Evolutionary conservation across 768 basidiomycete species (phyloP).

Genomic region (Agaricus subrufescens): DNA sequence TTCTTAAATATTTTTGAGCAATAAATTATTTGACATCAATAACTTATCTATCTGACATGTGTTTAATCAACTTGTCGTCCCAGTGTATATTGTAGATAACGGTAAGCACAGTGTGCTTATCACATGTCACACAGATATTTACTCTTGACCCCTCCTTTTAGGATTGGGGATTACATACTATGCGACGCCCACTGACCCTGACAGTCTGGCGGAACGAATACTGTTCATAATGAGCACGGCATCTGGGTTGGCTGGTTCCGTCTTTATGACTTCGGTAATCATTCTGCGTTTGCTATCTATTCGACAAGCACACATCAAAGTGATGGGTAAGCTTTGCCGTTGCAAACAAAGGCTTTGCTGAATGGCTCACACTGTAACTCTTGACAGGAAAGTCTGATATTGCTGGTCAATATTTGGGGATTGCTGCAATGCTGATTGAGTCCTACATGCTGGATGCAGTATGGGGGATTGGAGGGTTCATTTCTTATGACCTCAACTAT

Average conservation of each 20-base stretch:
- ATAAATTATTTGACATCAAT: too few species aligned
- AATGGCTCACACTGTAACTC: too few species aligned
- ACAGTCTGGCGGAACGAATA: neutral
- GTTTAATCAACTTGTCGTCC: too few species aligned
- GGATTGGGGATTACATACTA: too few species aligned
- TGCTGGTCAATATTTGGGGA: neutral
- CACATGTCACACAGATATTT: too few species aligned
- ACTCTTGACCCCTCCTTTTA: too few species aligned
- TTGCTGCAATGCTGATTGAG: neutral
- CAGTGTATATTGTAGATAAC: too few species aligned
- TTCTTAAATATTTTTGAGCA: too few species aligned
- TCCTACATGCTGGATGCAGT: conserved; percentile 1
- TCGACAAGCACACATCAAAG: neutral
- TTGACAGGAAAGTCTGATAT: neutral
- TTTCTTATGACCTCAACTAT: neutral
- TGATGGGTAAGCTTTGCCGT: neutral
- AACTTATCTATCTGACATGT: too few species aligned
- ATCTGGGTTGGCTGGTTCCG: neutral
- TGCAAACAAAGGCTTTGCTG: neutral
- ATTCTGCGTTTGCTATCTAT: neutral
- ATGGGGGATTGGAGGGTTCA: neutral
- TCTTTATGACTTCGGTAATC: neutral
- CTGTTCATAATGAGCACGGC: neutral
- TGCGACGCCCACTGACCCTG: too few species aligned
- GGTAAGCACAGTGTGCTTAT: too few species aligned